Evolutionary conservation across 768 basidiomycete species (phyloP), one percentile per base, ranked within the genome.

Genomic region (Mycena floridula): DNA sequence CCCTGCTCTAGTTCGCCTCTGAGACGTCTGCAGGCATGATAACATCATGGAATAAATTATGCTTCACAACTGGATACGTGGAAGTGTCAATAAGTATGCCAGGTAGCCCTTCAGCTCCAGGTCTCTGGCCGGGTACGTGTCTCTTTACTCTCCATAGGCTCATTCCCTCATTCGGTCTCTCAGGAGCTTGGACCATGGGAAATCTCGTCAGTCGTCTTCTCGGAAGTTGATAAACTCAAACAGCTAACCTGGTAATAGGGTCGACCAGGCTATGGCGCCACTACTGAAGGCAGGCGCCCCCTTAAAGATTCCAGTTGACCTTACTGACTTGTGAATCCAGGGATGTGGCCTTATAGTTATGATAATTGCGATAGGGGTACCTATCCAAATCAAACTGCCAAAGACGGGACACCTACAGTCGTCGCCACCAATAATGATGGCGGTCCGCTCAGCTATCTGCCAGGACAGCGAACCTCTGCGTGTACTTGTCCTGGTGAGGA

Each of bases 251-350:
- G 9, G 32, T 41, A 25, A 3, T 42, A 73, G 91, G 72, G 92
- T 73, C 53, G 93, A 44, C 84, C 92, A 20, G 94, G 91, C 1
- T 93, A 85, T 62, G 94, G 94, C 30, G 87, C 86, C 15, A 84
- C 89, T 0, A 93, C 88, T 1, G 88, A 97, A 51, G 95, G 85
- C n/a, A n/a, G n/a, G n/a, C n/a, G n/a, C n/a, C n/a, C n/a, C n/a
- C n/a, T n/a, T n/a, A n/a, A n/a, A n/a, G n/a, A n/a, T n/a, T n/a
- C n/a, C n/a, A n/a, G n/a, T n/a, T n/a, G n/a, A n/a, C n/a, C n/a
- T n/a, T n/a, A n/a, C n/a, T n/a, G n/a, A n/a, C n/a, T n/a, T n/a
- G n/a, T n/a, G n/a, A n/a, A n/a, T n/a, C n/a, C n/a, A n/a, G n/a
- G n/a, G 30, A 73, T 78, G 73, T 83, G 81, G 80, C 92, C 93